Base-by-base conservation (phyloP, 495 filamentous ascomycete genomes). In the Pyronema domesticum region DNA sequence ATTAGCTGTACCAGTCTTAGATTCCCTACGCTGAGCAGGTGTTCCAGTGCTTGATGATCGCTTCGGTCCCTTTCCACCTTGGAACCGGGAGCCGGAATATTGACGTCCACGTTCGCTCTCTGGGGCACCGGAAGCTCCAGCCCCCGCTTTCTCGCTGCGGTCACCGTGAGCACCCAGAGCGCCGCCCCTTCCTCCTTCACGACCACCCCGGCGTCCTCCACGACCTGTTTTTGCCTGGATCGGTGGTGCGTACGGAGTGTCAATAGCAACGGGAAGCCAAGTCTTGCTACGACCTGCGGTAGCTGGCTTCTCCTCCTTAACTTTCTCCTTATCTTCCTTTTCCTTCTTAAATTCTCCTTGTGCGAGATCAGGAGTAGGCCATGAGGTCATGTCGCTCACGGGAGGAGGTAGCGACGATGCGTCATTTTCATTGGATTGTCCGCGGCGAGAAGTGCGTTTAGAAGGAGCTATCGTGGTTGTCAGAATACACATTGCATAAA, bases 291-390 rank as follows among this genome's bases (percentile, higher is more conserved):
- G 68, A 34, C 68, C 63, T 45, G 67, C 66, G 18, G 44, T 57
- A 15, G 46, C 52, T n/a, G 35, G 13, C 13, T 58, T 40, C 44
- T 34, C 46, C 11, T 52, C 43, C 53, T 60, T 65, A 59, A 77
- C 65, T 59, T 77, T 76, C 39, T 83, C 80, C 56, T 80, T 82
- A 37, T 81, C 78, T 6, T 77, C 68, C 62, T 81, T 88, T 34
- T 86, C 55, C 62, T 85, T 84, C 70, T 81, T 81, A 56, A 83
- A 81, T 56, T 82, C 79, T 39, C 80, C 79, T 35, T 83, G 74
- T 3, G 83, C 85, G 44, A 75, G 80, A 53, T 94, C 82, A 1
- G 87, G 88, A 7, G 91, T 94, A 15, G 91, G 91, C 91, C 91
- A 98, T 33, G 79, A 80, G 33, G 76, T 72, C 39, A 82, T 73